Evolutionary conservation across 257 asterid species (phyloP).

Genomic region (Solanum gracilifrons): DNA sequence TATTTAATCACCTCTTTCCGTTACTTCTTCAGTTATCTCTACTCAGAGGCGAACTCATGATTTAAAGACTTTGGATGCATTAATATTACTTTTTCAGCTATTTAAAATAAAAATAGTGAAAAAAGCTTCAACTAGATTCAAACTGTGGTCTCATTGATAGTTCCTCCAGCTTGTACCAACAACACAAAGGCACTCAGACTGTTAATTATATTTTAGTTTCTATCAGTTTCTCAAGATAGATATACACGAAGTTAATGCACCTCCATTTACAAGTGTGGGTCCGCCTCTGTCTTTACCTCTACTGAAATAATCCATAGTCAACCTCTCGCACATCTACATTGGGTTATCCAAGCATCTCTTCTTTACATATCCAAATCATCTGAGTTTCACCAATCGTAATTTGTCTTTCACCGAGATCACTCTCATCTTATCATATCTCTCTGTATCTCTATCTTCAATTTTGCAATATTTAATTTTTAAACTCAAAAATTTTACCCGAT

Average conservation of each 20-base stretch:
- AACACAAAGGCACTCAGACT: too few relatives aligned
- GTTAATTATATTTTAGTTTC: too few relatives aligned
- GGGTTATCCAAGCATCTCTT: too few relatives aligned
- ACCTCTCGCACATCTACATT: not conserved
- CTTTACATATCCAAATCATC: not conserved
- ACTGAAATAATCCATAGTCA: too few relatives aligned
- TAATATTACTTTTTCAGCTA: too few relatives aligned
- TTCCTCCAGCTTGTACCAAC: too few relatives aligned
- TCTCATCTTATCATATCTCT: not conserved
- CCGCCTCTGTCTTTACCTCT: not conserved
- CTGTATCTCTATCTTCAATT: too few relatives aligned
- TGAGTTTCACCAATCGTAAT: rapidly evolving
- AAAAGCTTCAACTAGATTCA: too few relatives aligned
- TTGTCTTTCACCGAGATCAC: not conserved
- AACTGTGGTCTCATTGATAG: rapidly evolving
- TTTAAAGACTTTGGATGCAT: rapidly evolving
- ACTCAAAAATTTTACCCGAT: rapidly evolving
- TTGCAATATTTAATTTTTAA: not conserved
- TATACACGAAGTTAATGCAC: not conserved
- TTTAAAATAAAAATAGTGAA: not conserved
- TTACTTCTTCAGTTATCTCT: not conserved
- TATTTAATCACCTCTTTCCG: too few relatives aligned
- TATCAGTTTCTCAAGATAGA: too few relatives aligned
- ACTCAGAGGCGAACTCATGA: rapidly evolving
- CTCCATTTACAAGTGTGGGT: not conserved